Evolutionary conservation across 371 early-diverging fungal species (phyloP).

Genomic region (Mucor irregularis): DNA sequence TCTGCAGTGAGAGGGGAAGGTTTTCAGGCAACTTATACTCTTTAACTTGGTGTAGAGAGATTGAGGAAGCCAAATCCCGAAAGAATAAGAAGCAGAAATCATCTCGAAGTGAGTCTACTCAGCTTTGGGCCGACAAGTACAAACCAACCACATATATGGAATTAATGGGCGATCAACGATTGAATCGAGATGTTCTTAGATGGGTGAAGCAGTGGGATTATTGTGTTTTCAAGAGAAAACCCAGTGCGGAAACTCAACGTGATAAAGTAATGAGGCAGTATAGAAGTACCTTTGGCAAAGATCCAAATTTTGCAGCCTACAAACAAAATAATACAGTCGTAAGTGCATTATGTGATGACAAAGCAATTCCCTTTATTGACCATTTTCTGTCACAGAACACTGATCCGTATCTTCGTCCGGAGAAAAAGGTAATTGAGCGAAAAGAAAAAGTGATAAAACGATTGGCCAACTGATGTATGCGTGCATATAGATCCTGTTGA

Average conservation of each 20-base stretch:
- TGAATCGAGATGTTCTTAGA: slow-evolving; percentile 83
- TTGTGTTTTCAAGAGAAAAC: slow-evolving; percentile 80
- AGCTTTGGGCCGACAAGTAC: slow-evolving; percentile 93
- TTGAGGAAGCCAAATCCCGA: slow-evolving; percentile 29
- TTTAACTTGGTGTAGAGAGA: slow-evolving; percentile 47
- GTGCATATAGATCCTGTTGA: slow-evolving; percentile 70
- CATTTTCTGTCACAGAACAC: too few species aligned
- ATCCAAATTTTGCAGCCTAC: slow-evolving; percentile 1
- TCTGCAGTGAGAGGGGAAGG: not conserved
- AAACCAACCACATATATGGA: slow-evolving; percentile 83
- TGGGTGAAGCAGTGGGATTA: slow-evolving; percentile 98
- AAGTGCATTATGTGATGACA: too few species aligned
- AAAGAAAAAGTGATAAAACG: not conserved
- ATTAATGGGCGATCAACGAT: slow-evolving; percentile 88
- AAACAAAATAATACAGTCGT: too few species aligned
- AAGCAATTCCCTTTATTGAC: too few species aligned
- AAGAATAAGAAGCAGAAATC: slow-evolving; percentile 33
- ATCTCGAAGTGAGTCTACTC: slow-evolving; percentile 11
- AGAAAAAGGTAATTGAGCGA: slow-evolving; percentile 59
- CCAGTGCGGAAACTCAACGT: slow-evolving; percentile 29
- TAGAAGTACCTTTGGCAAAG: slow-evolving; percentile 24
- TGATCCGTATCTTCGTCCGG: slow-evolving; percentile 64
- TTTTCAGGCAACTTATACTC: slow-evolving; percentile 17
- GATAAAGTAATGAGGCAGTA: slow-evolving; percentile 35
- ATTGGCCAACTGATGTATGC: not conserved